Evolutionary conservation across 2,329 filamentous ascomycete genomes (phyloP), one percentile per base, ranked within the genome.

Genomic region (Cladosporium halotolerans): DNA sequence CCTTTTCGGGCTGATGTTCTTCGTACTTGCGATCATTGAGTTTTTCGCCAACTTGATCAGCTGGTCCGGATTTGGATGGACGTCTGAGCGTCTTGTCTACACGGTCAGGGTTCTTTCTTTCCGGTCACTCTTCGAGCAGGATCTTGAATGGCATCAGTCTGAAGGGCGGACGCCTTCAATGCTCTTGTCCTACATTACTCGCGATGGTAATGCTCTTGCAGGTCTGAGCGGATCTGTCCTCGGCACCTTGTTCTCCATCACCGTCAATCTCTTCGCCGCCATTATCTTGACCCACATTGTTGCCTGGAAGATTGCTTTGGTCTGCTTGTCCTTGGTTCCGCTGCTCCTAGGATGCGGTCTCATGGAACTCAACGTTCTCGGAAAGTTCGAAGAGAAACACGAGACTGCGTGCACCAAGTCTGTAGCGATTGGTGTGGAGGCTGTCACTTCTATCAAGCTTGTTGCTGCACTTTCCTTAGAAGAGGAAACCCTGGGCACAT

Each of bases 241-340:
- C 52, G 85, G 86, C 4, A 86, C 83, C 0, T 70, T 87, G 23
- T 81, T 88, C 55, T 83, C 84, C 0, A 84, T 87, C 18, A 61
- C 79, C 3, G 77, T 89, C 58, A 88, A 86, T 66, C 80, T 89
- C 23, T 58, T 88, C 13, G 81, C 79, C 0, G 84, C 83, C 1
- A 82, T 89, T 53, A 79, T 86, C 31, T 64, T 89, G 7, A 82
- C 85, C 0, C 84, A 87, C 57, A 81, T 88, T 42, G 75, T 90
- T 45, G 84, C 84, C 3, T 90, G 86, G 87, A 85, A 82, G 62
- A 88, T 90, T 56, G 85, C 85, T 1, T 70, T 90, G 11, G 86
- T 90, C 3, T 85, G 84, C 52, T 73, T 90, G 4, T 79, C 85
- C 1, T 75, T 81, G 10, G 81, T 89, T 0, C 87, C 86, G 0